phyloP scores from a whole-genome alignment of 2,329 filamentous ascomycete species.

The Pseudogymnoascus pannorum region DNA sequence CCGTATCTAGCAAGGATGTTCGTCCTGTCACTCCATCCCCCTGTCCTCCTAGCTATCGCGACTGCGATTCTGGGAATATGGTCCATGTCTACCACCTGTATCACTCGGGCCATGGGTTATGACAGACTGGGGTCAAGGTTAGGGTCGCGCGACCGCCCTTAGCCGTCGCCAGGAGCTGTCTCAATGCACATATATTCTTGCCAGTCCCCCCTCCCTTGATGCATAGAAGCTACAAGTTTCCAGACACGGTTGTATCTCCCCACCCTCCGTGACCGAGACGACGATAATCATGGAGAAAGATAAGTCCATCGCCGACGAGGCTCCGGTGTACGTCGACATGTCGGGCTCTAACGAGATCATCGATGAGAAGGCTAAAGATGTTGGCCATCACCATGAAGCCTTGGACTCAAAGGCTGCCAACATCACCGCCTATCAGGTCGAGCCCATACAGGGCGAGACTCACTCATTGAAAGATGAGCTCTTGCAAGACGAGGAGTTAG shows the following conservation, averaged over 20 bases:
- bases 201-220: not conserved
- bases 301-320: not conserved
- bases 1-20: not conserved
- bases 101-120: not conserved
- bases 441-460: conserved; percentile 4
- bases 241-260: not conserved
- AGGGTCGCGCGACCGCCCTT: conserved; percentile 5
- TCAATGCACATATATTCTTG: conserved; percentile 4
- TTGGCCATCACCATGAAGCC: not conserved
- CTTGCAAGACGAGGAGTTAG: conserved; percentile 9
- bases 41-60: conserved; percentile 1
- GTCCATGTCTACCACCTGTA: not conserved
- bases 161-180: not conserved
- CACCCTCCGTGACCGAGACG: not conserved
- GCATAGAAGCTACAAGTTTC: conserved; percentile 4
- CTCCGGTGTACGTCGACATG: conserved; percentile 1
- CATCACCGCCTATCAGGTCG: not conserved
- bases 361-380: not conserved
- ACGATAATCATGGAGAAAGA: conserved; percentile 3
- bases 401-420: not conserved
- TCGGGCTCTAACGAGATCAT: not conserved
- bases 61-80: not conserved
- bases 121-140: not conserved
- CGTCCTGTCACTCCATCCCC: not conserved
- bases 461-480: conserved; percentile 15